Evolutionary conservation across 306 rosid genomes (phyloP).

Genomic region (Acacia crassicarpa): DNA sequence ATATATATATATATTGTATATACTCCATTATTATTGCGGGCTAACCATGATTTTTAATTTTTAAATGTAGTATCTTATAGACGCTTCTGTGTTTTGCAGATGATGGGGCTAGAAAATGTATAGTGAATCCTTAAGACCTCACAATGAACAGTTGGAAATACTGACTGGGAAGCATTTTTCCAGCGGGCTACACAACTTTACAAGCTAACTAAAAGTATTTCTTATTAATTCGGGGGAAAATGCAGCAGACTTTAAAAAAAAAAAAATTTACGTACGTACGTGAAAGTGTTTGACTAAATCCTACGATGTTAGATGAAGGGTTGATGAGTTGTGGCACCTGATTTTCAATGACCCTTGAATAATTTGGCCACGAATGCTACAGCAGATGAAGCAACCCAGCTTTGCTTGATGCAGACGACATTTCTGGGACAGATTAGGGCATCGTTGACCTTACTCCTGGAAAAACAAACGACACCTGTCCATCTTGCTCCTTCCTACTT

Average conservation of each 20-base stretch:
- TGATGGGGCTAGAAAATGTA: background rate
- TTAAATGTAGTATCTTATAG: background rate
- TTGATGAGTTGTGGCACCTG: constrained; percentile 67
- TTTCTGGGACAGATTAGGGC: constrained; percentile 31
- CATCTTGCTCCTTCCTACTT: background rate
- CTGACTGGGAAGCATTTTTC: constrained; percentile 31
- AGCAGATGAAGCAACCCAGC: constrained; percentile 36
- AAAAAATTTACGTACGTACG: background rate
- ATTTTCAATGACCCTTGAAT: constrained; percentile 57
- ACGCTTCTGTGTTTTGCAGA: background rate
- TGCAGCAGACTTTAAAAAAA: background rate
- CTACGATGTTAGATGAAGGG: constrained; percentile 64
- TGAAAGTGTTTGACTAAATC: constrained; percentile 34
- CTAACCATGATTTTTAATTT: background rate
- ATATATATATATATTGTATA: background rate
- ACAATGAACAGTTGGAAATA: constrained; percentile 1
- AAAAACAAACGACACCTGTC: constrained; percentile 44
- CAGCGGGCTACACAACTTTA: background rate
- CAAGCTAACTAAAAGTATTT: background rate
- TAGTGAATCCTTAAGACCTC: constrained; percentile 11
- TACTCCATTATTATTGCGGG: background rate
- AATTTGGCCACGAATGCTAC: constrained; percentile 26
- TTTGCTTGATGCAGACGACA: constrained; percentile 27
- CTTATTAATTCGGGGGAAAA: background rate
- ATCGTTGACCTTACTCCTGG: constrained; percentile 49